Evolutionary conservation across 1,284 basidiomycete genomes (phyloP), one percentile per base, ranked within the genome.

Genomic region (Pseudozyma sp.): DNA sequence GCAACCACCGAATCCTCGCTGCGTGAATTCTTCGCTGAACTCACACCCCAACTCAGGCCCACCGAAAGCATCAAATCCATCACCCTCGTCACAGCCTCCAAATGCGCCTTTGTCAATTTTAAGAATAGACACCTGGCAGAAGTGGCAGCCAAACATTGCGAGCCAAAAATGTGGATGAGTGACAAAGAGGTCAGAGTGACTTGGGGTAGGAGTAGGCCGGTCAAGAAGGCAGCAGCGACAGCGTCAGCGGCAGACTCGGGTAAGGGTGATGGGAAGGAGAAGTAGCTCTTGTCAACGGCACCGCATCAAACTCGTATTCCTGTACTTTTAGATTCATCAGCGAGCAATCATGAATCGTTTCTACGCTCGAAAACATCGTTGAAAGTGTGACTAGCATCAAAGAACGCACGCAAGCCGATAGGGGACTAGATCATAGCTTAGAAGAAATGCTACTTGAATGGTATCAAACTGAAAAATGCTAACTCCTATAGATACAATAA

Each of bases 31-130:
- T 90, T 96, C 48, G 84, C 92, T 34, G 62, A 52, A 19, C 54
- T 68, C 18, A 71, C 78, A 3, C 51, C 89, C 89, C 45, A 61
- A n/a, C 62, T 81, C n/a, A 43, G 54, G 18, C 13, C 25, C 25
- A 3, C 66, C 3, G 86, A 89, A 85, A 91, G 87, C 78, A 86
- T 99, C 70, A 92, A 91, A 83, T 64, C 65, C 14, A 74, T 80
- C 50, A 76, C 76, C 31, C 52, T 77, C 14, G 71, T 78, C 18
- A 44, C 50, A 6, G 40, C 50, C 44, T 66, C 72, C 43, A 76
- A 94, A 86, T 97, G 94, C 86, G 96, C 96, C 0, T 99, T 99
- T 85, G 89, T 98, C 64, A 97, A 97, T 85, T 99, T 99, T 87
- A 90, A 88, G 66, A 90, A 92, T 60, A 89, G 97, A 34, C 83